Percentiles rank a stretch among this genome's conserved stretches.
Evolutionary conservation across 305 asterid genomes (phyloP).

Genomic region (Euphrasia arctica): DNA sequence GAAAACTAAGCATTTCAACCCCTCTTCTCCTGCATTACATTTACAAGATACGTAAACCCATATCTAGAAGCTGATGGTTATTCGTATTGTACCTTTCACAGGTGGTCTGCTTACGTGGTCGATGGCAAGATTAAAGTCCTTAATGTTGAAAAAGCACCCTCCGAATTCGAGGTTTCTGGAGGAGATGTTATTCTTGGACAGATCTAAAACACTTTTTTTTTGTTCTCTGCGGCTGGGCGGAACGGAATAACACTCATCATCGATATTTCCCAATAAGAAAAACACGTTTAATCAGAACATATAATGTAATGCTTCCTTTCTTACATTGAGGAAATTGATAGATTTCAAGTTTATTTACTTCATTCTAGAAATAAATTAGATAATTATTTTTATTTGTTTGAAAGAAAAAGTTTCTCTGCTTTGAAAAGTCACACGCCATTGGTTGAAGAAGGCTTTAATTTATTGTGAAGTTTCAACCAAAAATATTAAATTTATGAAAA

Average conservation of each 20-base stretch:
- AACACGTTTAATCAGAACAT: too few species aligned
- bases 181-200: slow-evolving; percentile 71
- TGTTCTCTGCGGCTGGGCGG: background rate
- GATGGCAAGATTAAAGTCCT: slow-evolving; percentile 78
- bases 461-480: slow-evolving; percentile 13
- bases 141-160: slow-evolving; percentile 77
- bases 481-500: slow-evolving; percentile 19
- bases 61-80: slow-evolving; percentile 8
- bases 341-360: too few species aligned
- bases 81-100: slow-evolving; percentile 25
- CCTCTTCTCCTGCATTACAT: background rate
- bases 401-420: too few species aligned
- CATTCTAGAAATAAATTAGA: too few species aligned
- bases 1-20: background rate
- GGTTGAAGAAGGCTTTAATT: background rate
- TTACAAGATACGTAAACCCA: background rate
- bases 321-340: too few species aligned
- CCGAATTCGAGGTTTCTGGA: slow-evolving; percentile 86
- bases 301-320: too few species aligned
- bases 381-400: too few species aligned
- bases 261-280: too few species aligned
- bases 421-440: too few species aligned
- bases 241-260: too few species aligned
- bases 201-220: slow-evolving; percentile 36
- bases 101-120: slow-evolving; percentile 92